phyloP scores from a whole-genome alignment of 2,329 filamentous ascomycete genomes.

The Akanthomyces muscarius region DNA sequence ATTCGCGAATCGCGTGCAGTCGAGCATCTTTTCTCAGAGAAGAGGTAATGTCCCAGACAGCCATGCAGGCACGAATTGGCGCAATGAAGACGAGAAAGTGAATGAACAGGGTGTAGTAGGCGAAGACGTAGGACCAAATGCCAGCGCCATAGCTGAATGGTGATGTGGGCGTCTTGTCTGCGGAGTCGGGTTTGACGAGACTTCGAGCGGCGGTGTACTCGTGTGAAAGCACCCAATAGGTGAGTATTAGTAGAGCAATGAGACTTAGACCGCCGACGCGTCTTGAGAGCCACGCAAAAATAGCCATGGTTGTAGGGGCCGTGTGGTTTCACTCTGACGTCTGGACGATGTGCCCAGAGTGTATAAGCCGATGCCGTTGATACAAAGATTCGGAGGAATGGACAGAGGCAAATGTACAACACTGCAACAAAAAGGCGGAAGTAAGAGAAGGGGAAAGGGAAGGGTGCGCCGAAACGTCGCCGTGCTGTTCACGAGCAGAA shows the following conservation, averaged over 20 bases:
- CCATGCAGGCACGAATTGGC: slow-evolving; percentile 58
- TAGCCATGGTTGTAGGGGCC: slow-evolving; percentile 38
- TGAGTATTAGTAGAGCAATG: slow-evolving; percentile 44
- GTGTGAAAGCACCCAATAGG: slow-evolving; percentile 52
- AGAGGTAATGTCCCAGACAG: slow-evolving; percentile 54
- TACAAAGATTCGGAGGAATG: not conserved
- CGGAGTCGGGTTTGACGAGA: slow-evolving; percentile 21
- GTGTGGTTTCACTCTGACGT: not conserved
- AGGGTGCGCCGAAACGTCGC: not conserved
- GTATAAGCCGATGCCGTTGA: not conserved
- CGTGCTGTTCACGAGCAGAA: not conserved
- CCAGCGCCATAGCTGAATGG: slow-evolving; percentile 39
- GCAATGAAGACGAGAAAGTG: slow-evolving; percentile 62
- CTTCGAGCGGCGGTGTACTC: slow-evolving; percentile 43
- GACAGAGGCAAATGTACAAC: not conserved
- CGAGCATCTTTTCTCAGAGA: slow-evolving; percentile 44
- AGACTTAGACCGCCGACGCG: slow-evolving; percentile 54
- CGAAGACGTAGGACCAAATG: slow-evolving; percentile 51
- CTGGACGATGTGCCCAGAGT: not conserved
- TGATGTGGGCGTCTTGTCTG: slow-evolving; percentile 25
- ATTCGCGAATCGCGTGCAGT: slow-evolving; percentile 42
- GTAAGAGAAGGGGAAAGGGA: not conserved
- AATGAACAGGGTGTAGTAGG: slow-evolving; percentile 62
- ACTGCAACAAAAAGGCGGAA: not conserved
- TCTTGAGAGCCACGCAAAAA: slow-evolving; percentile 52